Percentiles rank a stretch among this genome's conserved stretches.
phyloP scores from a whole-genome alignment of 169 alveolate species.

The Plasmodium coatneyi region DNA sequence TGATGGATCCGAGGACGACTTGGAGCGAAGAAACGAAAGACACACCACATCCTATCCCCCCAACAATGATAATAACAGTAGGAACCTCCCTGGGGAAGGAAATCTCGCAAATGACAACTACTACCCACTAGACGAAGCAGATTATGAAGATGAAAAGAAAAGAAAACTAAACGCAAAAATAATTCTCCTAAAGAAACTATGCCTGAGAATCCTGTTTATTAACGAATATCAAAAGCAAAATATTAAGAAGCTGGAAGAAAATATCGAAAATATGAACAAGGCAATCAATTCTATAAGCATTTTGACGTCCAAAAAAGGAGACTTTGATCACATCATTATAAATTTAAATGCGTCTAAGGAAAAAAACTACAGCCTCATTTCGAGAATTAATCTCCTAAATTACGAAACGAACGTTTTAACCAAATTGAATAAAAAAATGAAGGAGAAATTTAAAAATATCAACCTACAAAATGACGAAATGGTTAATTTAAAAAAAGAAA shows the following conservation, averaged over 20 bases:
- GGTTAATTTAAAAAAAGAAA: slow-evolving; percentile 21
- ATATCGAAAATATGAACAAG: slow-evolving; percentile 72
- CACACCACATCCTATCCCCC: neutral
- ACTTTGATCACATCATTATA: slow-evolving; percentile 69
- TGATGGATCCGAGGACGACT: neutral
- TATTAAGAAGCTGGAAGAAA: slow-evolving; percentile 59
- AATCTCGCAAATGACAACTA: neutral
- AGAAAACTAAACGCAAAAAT: slow-evolving; percentile 44
- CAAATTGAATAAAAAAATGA: slow-evolving; percentile 66
- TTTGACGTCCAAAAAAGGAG: slow-evolving; percentile 60
- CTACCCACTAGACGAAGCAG: neutral
- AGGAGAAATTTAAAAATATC: slow-evolving; percentile 48
- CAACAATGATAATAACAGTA: neutral
- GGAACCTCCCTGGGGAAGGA: neutral
- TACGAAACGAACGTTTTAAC: slow-evolving; percentile 67
- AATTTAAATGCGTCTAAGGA: slow-evolving; percentile 74
- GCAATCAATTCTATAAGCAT: slow-evolving; percentile 68
- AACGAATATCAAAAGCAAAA: slow-evolving; percentile 73
- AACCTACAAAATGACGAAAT: slow-evolving; percentile 64
- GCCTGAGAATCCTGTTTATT: slow-evolving; percentile 50
- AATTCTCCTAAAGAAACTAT: slow-evolving; percentile 47
- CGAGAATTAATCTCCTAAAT: slow-evolving; percentile 66
- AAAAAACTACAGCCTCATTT: slow-evolving; percentile 69
- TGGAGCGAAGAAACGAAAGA: neutral
- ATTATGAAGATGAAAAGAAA: slow-evolving; percentile 65